Base-by-base conservation (phyloP, 805 yeast species). In the Pichia californica region DNA sequence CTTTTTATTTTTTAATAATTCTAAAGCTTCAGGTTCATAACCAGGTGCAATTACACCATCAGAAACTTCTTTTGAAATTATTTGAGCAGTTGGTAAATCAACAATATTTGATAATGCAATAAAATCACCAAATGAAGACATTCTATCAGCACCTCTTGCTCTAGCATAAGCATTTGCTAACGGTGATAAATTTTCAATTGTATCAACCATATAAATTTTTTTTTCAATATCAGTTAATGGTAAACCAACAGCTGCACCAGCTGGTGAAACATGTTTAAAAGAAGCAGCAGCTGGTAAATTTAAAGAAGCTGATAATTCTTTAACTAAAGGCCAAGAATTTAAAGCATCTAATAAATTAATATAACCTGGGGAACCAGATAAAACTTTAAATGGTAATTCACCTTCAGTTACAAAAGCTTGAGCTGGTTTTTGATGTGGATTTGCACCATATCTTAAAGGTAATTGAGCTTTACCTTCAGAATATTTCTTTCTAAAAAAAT, bases 1-100 rank as follows among this genome's bases (percentile, higher is more conserved):
- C 77, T 93, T 93, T 80, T 93, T 93, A 74, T 84, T 83, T 66
- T 79, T 77, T 66, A 93, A 79, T 53, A 93, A 71, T 53, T 75
- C 95, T 56, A 93, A 75, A 40, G 99, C 99, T 67, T 85, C 98
- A 52, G 86, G 86, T 58, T 83, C 84, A 68, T 70, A 93, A 48
- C 96, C 98, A 56, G 99, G 99, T 31, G 99, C 99, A 73, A 93
- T 88, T 49, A 93, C 95, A 76, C 99, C 99, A 65, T 93, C 99
- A 34, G 94, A 82, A 40, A 93, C 99, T 73, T 93, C 99, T 69
- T 87, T 88, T 44, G 97, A 85, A 64, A 93, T 93, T 68, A 93
- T 91, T 68, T 85, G 83, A 44, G 99, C 99, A 48, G 99, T 93
- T 61, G 96, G 88, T 43, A 84, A 72, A 67, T 93, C 99, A 54